Conservation (phyloP, 257 asterid genomes). For the Ballota nigra region DNA sequence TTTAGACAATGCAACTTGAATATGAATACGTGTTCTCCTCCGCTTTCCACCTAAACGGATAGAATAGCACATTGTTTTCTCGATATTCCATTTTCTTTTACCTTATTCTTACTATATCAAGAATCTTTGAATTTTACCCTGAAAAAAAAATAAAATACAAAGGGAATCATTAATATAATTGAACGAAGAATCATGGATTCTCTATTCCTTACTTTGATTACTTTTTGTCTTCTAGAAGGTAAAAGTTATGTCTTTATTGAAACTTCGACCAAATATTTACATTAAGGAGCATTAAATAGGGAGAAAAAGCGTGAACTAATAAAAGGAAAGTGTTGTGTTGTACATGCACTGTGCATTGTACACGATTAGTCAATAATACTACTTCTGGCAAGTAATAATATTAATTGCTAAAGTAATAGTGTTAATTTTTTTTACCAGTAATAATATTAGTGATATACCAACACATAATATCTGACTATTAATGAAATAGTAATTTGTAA, state of each 20-base stretch:
- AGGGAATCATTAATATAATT: neutral
- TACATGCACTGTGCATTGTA: too few species aligned
- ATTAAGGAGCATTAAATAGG: too few species aligned
- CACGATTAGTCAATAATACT: too few species aligned
- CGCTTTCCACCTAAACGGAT: neutral
- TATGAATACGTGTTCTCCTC: neutral
- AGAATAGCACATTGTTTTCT: conserved; percentile 1
- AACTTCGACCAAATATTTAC: too few species aligned
- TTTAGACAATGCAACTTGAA: neutral
- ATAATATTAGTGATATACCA: too few species aligned
- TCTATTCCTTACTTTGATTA: neutral
- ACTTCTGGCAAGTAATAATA: too few species aligned
- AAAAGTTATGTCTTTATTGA: neutral
- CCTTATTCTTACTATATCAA: neutral
- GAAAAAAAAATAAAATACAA: neutral
- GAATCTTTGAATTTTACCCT: neutral
- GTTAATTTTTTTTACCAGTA: too few species aligned
- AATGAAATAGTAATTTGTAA: too few species aligned
- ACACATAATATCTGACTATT: too few species aligned
- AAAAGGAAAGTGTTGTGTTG: too few species aligned
- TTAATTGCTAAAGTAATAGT: too few species aligned
- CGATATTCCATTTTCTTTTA: neutral
- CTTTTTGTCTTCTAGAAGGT: neutral
- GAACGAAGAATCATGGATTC: neutral
- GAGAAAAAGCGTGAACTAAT: too few species aligned